Base-by-base conservation (phyloP, 2,329 filamentous ascomycete genomes). In the Pyrenophora tritici-repentis region DNA sequence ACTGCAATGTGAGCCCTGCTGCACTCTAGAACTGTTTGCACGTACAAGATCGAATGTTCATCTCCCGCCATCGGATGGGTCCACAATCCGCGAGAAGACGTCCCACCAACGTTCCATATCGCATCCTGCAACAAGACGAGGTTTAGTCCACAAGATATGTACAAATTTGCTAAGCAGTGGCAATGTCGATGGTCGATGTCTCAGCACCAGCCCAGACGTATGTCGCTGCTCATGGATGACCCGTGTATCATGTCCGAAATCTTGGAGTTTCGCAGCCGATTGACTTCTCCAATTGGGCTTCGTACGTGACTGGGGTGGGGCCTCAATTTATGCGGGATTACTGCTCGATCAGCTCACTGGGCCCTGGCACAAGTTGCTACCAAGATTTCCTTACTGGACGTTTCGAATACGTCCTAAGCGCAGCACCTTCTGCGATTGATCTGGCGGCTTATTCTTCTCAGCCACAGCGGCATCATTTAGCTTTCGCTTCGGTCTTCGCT, bases 251-350 rank as follows among this genome's bases (percentile, higher is more conserved):
- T 42, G 16, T 24, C 36, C 29, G 47, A 54, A 54, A 10, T 56
- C 34, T 26, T 42, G 37, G 24, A 33, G 29, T 38, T 22, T 38
- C 41, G 33, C 42, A 16, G 33, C 41, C 20, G 35, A 6, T 9
- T 10, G 31, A 18, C 17, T 17, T 8, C 17, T 35, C 42, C 41
- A 50, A 54, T 56, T 44, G 50, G 43, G 32, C 8, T 36, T 17
- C 22, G n/a, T 32, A 14, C 36, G 37, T 18, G 39, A 26, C 36
- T 53, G 53, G 22, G 22, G 22, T 47, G 52, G 57, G 50, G 50
- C 43, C 35, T 55, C 49, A 52, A 53, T 58, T 50, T 46, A 56
- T 40, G 57, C 53, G 20, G 47, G 35, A 46, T 52, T 37, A 42
- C 29, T 24, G 37, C 37, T 39, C 47, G 31, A 20, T 42, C 34